Base-by-base conservation (phyloP, 2,329 filamentous ascomycete species). In the Curvularia lunata region DNA sequence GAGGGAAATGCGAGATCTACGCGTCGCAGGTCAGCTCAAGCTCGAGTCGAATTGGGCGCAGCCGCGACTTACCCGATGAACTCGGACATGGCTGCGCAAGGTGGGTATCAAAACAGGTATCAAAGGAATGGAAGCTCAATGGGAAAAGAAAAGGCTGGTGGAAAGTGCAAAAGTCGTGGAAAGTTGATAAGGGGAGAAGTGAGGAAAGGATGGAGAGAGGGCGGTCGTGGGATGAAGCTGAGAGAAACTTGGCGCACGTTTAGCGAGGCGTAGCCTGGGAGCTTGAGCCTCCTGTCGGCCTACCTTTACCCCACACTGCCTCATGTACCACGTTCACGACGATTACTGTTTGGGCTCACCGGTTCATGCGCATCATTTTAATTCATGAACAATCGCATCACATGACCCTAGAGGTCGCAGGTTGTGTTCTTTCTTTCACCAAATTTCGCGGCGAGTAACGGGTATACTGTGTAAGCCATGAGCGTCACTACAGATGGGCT, bases 1-100 rank as follows among this genome's bases (percentile, higher is more conserved):
- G 81, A 97, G 87, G 63, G 92, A 97, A 84, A 97, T 97, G 78
- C 91, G 90, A 80, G 93, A 91, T 81, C 92, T 93, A 79, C 70
- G 65, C 64, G 52, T 56, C 63, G 53, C 67, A 63, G 52, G 71
- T 77, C 63, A 77, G 73, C 60, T 60, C 60, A 58, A 77, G 73
- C 73, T 76, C 63, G 56, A 67, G 56, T 57, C 62, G 54, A 62
- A 67, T 49, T 46, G 58, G 66, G 73, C 73, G 76, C 73, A 66
- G 70, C 63, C 73, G 72, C 58, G 60, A 79, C 81, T 72, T 54
- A 85, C 83, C 83, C 85, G 69, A 86, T 85, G 78, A 84, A 86
- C 79, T 86, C 85, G 63, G 84, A 83, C 85, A 86, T 87, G 62
- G 68, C 71, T 66, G 64, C 47, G 61, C 42, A 61, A 56, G 64